Percentiles rank a stretch among this genome's conserved stretches.
Evolutionary conservation across 306 rosid species (phyloP).

Genomic region (Delonix regia): DNA sequence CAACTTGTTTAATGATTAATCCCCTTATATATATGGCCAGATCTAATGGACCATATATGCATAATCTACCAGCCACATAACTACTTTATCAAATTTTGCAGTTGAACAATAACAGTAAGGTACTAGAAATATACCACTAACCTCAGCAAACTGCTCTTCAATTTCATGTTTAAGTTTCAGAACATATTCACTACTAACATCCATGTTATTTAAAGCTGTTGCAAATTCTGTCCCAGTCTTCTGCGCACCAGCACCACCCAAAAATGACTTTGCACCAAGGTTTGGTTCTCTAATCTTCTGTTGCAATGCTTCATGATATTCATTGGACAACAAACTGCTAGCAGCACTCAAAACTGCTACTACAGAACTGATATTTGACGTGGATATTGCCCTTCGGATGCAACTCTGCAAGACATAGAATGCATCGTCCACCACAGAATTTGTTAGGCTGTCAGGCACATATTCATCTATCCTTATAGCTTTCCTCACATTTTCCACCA

Average conservation of each 20-base stretch:
- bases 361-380: conserved; percentile 85
- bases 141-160: conserved; percentile 94
- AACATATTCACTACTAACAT: conserved; percentile 85
- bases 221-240: conserved; percentile 88
- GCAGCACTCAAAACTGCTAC: conserved; percentile 87
- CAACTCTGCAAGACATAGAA: conserved; percentile 95
- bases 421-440: conserved; percentile 97
- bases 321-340: conserved; percentile 79
- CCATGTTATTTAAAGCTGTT: conserved; percentile 87
- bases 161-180: conserved; percentile 88
- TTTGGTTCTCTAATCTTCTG: conserved; percentile 87
- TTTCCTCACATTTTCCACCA: conserved; percentile 77
- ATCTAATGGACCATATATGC: not conserved
- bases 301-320: conserved; percentile 86
- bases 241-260: conserved; percentile 88
- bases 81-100: not conserved
- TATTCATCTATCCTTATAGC: conserved; percentile 69
- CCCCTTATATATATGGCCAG: not conserved
- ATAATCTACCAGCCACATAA: conserved; percentile 4
- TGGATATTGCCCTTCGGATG: conserved; percentile 77
- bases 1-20: conserved; percentile 12
- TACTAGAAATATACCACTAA: conserved; percentile 42
- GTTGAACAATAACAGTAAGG: conserved; percentile 16
- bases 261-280: conserved; percentile 84
- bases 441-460: conserved; percentile 83